Evolutionary conservation across 768 basidiomycete genomes (phyloP), one percentile per base, ranked within the genome.

Genomic region (Boletus fagicola): DNA sequence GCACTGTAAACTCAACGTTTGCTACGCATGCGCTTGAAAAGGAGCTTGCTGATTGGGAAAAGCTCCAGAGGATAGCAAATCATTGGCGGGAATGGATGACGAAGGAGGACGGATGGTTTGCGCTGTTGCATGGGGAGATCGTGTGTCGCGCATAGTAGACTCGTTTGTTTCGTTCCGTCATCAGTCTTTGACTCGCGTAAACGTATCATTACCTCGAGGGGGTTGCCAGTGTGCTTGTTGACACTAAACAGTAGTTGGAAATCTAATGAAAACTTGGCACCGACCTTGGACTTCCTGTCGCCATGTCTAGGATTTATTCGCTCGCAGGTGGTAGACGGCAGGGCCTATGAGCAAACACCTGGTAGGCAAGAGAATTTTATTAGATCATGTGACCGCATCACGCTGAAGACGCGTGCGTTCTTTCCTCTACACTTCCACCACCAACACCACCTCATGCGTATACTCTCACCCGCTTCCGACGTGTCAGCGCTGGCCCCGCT

Each of bases 21-120:
- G 42, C 42, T 65, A 45, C 53, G 33, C 63, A 55, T 26, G 75
- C 74, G 2, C 20, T 76, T 0, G 65, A 71, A 28, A 61, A 58
- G 4, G 74, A 70, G 5, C 42, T 69, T 0, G 61, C 62, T 1
- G 64, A 63, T 3, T 6, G 36, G 40, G 68, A 70, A 24, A 64
- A 65, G 26, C 18, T 33, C 1, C 31, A 33, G 12, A 33, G 10
- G 31, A 33, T 33, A 33, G 59, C 44, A 76, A 5, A 75, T 69
- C 35, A 35, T 35, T 35, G 35, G 74, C 33, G 36, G 31, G 68
- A 65, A 33, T 77, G 74, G 76, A 63, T 57, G 0, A 38, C 36
- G 39, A 58, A 62, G 24, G 70, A 72, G 75, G 74, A 11, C 79
- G 62, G 69, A 1, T 76, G 74, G 73, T 72, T 73, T 46, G 60